Evolutionary conservation across 169 alveolate species (phyloP), one percentile per base, ranked within the genome.

Genomic region (Eimeria falciformis): DNA sequence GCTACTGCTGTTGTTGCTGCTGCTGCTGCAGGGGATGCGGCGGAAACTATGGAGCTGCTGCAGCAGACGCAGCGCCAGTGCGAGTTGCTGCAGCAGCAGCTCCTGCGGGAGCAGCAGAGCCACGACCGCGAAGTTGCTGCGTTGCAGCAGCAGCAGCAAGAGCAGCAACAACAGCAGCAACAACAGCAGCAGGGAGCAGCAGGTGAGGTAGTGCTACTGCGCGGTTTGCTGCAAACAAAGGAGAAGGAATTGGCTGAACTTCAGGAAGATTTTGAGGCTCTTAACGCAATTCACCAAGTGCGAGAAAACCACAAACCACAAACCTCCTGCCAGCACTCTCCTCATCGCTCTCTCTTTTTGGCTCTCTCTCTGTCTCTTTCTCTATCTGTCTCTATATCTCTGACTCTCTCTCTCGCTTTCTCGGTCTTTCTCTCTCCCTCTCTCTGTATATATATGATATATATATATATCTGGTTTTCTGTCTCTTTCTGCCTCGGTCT

Each of bases 81-180:
- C 43, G n/a, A 75, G 85, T 45, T 21, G 85, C 85, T 40, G 85
- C 85, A 75, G 85, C 85, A 75, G 85, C 85, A 75, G 53, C 56
- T 69, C 56, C 53, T 18, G 58, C 85, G 21, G n/a, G 43, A 45
- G 66, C 85, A 75, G 62, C 85, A 0, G 73, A n/a, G n/a, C 37
- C 37, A 62, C 73, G 73, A 14, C 12, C 6, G 7, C 37, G 37
- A 62, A n/a, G 25, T 62, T 18, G 29, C 2, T 12, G 29, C 17
- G 73, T 0, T 62, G n/a, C 73, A 75, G 58, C 62, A 50, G n/a
- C 7, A 11, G n/a, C 62, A 50, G 62, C 62, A 50, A 14, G 62
- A 50, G 62, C n/a, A n/a, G n/a, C n/a, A n/a, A n/a, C n/a, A n/a
- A n/a, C n/a, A n/a, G n/a, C 62, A 50, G 62, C 65, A 75, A 43